Base-by-base conservation (phyloP, 2,329 filamentous ascomycete species). In the Aspergillus ochraceus region DNA sequence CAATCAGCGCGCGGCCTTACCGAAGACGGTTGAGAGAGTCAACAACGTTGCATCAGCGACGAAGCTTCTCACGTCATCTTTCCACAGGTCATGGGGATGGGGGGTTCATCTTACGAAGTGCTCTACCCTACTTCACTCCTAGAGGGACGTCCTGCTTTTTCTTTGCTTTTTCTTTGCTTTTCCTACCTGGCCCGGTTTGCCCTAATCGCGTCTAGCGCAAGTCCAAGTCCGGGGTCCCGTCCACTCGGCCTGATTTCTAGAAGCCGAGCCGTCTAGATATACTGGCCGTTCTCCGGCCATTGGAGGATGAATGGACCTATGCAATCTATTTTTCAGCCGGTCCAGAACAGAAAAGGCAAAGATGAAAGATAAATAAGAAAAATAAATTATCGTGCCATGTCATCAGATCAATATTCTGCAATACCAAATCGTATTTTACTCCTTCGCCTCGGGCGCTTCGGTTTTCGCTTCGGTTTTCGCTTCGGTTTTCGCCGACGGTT, bases 401-500 rank as follows among this genome's bases (percentile, higher is more conserved):
- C 22, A 39, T 54, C 11, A 36, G 11, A 2, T 14, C 11, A 36
- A 12, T 2, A 36, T 36, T 36, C 11, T 10, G 30, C 14, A 42
- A 8, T n/a, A n/a, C 47, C 4, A 29, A 47, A 14, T 32, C 30
- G 22, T 58, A 58, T 20, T 52, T 50, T 22, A 32, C 51, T 58
- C 51, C 14, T 52, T 42, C 8, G 55, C 10, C 30, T 64, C 58
- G n/a, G 61, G 49, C 20, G 61, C 61, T 52, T 59, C 57, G 39
- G 68, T 58, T 46, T 71, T 72, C 22, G 77, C 72, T 24, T 24
- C 24, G 5, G 24, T 24, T 24, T 60, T 50, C 20, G 61, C 61
- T 52, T 59, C 57, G 39, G 68, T 58, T 47, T 71, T 72, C 22
- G 77, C 72, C 10, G 76, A 78, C 54, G 82, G 80, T 59, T 81